These are phyloP conservation scores for Lactifluus volemus DNA, from an alignment of 768 basidiomycete genomes.

Conservation along the genomic window DNA sequence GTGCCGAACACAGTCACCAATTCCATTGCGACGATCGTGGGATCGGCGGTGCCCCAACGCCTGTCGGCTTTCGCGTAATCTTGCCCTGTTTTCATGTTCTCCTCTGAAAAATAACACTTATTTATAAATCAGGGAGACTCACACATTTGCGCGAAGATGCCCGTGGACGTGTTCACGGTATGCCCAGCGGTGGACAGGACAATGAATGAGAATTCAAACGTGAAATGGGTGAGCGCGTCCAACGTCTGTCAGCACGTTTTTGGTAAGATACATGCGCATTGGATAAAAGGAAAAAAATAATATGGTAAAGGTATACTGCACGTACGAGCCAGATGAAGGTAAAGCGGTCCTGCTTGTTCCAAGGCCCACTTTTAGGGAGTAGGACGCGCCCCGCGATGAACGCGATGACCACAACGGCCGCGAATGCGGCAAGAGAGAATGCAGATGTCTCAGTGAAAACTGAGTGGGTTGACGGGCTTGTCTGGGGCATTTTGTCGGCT, in stretches of 20 bases:
- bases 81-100: conserved; percentile 43
- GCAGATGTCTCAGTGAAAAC: conserved; percentile 55
- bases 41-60: conserved; percentile 74
- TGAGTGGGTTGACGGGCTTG: conserved; percentile 1
- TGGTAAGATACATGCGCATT: too few relatives aligned
- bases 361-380: conserved; percentile 53
- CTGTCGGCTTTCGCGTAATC: conserved; percentile 76
- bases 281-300: too few relatives aligned
- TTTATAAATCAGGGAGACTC: conserved; percentile 24
- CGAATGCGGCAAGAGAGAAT: conserved; percentile 54
- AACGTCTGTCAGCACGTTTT: conserved; percentile 43
- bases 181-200: conserved; percentile 69
- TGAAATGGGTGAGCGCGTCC: conserved; percentile 72
- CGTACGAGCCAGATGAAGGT: conserved; percentile 76
- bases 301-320: conserved; percentile 1
- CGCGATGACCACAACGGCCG: conserved; percentile 41
- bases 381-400: conserved; percentile 42
- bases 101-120: not conserved
- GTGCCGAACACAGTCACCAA: conserved; percentile 74
- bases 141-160: conserved; percentile 74
- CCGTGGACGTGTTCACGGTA: conserved; percentile 58
- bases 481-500: conserved; percentile 1
- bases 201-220: conserved; percentile 73
- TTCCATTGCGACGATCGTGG: conserved; percentile 76
- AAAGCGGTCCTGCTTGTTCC: conserved; percentile 44